Evolutionary conservation across 2,329 filamentous ascomycete species (phyloP).

Genomic region (Arachnomyces sp.): DNA sequence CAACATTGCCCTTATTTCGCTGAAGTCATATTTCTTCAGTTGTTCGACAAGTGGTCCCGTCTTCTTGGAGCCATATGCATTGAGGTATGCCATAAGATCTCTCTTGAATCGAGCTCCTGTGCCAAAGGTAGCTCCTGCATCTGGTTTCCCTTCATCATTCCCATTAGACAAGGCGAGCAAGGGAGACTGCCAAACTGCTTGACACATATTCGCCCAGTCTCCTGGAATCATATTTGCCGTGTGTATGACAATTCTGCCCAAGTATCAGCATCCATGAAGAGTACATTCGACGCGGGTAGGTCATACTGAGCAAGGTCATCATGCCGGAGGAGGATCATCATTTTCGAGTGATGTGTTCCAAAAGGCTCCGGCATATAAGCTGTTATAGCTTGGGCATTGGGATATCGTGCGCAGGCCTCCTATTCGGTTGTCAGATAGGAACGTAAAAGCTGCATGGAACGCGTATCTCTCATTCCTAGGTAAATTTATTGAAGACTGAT

Average conservation of each 20-base stretch:
- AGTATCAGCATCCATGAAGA: conserved; percentile 7
- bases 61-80: conserved; percentile 55
- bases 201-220: conserved; percentile 83
- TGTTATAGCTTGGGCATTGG: conserved; percentile 61
- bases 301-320: conserved; percentile 61
- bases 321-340: conserved; percentile 73
- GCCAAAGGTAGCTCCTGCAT: conserved; percentile 35
- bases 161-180: conserved; percentile 46
- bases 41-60: conserved; percentile 48
- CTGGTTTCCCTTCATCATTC: not conserved
- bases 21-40: conserved; percentile 61
- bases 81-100: conserved; percentile 65
- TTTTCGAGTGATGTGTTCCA: conserved; percentile 80
- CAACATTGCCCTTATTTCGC: conserved; percentile 57
- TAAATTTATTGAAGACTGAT: not conserved
- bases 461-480: not conserved
- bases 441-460: not conserved
- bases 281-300: not conserved
- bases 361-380: conserved; percentile 78
- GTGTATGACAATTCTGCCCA: conserved; percentile 59
- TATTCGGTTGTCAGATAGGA: conserved; percentile 24
- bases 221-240: conserved; percentile 85
- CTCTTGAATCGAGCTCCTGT: conserved; percentile 64
- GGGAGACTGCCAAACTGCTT: conserved; percentile 73
- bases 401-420: conserved; percentile 53